Evolutionary conservation across 1,284 basidiomycete species (phyloP).

Genomic region (Limonomyces culmigenus): DNA sequence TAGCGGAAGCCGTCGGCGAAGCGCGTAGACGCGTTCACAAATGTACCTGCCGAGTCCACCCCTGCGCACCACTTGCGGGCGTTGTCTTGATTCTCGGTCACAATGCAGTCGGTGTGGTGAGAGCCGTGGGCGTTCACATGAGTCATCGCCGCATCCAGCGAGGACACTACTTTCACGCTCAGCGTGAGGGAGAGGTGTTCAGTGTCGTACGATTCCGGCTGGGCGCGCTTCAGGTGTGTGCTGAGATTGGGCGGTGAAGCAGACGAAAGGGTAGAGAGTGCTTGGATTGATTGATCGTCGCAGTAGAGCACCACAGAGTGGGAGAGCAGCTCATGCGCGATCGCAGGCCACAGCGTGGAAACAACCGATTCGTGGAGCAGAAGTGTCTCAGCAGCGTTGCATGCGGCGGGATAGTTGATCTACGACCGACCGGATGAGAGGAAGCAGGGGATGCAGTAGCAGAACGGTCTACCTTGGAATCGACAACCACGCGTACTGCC

Average conservation of each 20-base stretch:
- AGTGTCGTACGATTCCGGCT: slow-evolving; percentile 56
- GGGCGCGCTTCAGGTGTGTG: slow-evolving; percentile 33
- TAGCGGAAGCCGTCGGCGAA: slow-evolving; percentile 97
- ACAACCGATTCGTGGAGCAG: slow-evolving; percentile 68
- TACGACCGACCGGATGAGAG: slow-evolving; percentile 16
- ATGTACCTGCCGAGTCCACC: slow-evolving; percentile 86
- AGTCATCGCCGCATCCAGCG: slow-evolving; percentile 56
- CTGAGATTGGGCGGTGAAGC: slow-evolving; percentile 17
- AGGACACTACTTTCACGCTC: slow-evolving; percentile 63
- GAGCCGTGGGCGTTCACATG: slow-evolving; percentile 92
- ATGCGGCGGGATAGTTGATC: slow-evolving; percentile 93
- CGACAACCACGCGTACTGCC: slow-evolving; percentile 68
- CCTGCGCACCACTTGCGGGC: slow-evolving; percentile 72
- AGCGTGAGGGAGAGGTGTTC: slow-evolving; percentile 81
- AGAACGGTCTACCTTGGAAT: slow-evolving; percentile 66
- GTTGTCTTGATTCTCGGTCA: slow-evolving; percentile 61
- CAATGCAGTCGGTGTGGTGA: slow-evolving; percentile 89
- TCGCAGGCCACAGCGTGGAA: slow-evolving; percentile 58
- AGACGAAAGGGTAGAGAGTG: slow-evolving; percentile 20
- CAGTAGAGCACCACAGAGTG: slow-evolving; percentile 68
- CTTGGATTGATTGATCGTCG: slow-evolving; percentile 48
- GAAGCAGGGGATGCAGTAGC: too few species aligned
- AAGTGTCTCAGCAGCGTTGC: slow-evolving; percentile 87
- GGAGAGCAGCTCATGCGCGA: slow-evolving; percentile 59
- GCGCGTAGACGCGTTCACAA: slow-evolving; percentile 87